Conservation (phyloP, 805 yeast species). For the Schizosaccharomyces japonicus region DNA sequence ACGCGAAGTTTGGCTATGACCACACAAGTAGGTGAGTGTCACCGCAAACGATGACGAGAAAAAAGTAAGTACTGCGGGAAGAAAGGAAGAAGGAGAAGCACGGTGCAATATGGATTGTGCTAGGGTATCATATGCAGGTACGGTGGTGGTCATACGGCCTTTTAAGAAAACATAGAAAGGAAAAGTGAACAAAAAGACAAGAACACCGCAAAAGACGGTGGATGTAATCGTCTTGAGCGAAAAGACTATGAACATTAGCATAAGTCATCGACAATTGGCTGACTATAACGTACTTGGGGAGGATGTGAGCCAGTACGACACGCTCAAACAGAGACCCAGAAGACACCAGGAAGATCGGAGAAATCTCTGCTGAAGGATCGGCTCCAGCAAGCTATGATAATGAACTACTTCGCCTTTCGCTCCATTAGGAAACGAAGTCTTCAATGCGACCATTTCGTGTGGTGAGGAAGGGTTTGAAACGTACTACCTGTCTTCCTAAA, state of each 20-base stretch:
- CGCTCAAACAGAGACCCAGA: background rate
- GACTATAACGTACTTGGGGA: background rate
- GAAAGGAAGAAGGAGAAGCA: background rate
- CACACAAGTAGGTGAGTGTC: background rate
- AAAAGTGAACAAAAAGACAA: background rate
- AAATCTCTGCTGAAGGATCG: background rate
- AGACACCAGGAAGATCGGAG: background rate
- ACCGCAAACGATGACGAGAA: background rate
- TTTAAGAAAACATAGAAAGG: background rate
- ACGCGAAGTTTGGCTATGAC: background rate
- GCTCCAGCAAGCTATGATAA: background rate
- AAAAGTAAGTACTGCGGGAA: background rate
- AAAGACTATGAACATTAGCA: background rate
- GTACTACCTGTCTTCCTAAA: no score
- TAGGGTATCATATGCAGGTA: background rate
- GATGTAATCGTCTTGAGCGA: background rate
- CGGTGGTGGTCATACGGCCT: background rate
- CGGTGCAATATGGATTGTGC: background rate
- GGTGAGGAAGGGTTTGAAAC: no score
- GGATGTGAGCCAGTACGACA: conserved; percentile 1
- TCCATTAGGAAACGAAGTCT: background rate
- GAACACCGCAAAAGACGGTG: background rate
- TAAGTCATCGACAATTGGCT: no score
- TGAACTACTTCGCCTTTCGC: background rate
- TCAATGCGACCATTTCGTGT: background rate